Evolutionary conservation across 2,329 filamentous ascomycete species (phyloP).

Genomic region (Diaporthe sp.): DNA sequence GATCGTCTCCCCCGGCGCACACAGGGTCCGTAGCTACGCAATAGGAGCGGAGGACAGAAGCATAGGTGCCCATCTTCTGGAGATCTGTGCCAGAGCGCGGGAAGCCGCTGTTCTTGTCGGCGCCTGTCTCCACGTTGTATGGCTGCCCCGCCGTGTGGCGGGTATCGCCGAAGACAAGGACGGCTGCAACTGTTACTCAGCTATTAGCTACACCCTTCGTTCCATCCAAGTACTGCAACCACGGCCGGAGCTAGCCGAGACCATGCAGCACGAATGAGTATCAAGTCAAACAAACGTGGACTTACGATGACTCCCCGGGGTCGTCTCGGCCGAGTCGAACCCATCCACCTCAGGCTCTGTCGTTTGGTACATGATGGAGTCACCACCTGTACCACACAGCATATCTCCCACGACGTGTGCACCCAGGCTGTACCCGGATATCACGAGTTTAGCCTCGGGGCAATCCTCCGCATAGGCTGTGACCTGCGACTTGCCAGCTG

Average conservation of each 20-base stretch:
- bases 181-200: not conserved
- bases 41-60: constrained; percentile 49
- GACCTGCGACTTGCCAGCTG: constrained; percentile 13
- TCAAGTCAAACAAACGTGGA: no score
- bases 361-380: not conserved
- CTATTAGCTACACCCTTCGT: not conserved
- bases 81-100: constrained; percentile 37
- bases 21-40: constrained; percentile 55
- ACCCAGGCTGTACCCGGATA: constrained; percentile 6
- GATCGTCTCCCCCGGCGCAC: constrained; percentile 52
- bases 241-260: no score
- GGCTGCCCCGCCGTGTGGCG: constrained; percentile 30
- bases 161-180: constrained; percentile 21
- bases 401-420: constrained; percentile 28
- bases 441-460: constrained; percentile 3
- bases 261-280: not conserved
- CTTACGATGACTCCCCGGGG: constrained; percentile 14
- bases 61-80: constrained; percentile 47
- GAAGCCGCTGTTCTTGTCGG: constrained; percentile 17
- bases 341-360: constrained; percentile 8
- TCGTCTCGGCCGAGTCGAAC: constrained; percentile 6
- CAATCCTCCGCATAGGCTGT: constrained; percentile 7
- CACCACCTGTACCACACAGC: constrained; percentile 5
- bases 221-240: not conserved
- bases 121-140: constrained; percentile 27